phyloP scores from a whole-genome alignment of 768 basidiomycete species.

The Mycena belliarum region DNA sequence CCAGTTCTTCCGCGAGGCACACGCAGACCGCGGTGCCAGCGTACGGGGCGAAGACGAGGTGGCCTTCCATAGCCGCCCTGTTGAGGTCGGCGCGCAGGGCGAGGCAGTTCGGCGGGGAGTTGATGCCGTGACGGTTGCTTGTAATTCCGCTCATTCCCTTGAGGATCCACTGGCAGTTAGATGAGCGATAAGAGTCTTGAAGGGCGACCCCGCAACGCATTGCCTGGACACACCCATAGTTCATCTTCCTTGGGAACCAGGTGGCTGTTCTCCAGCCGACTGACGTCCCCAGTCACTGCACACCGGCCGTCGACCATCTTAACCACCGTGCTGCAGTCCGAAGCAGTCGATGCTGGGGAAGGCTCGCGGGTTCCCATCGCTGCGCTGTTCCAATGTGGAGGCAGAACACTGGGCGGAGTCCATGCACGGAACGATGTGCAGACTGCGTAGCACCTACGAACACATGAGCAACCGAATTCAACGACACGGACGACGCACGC shows the following conservation, averaged over 20 bases:
- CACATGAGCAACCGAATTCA: neutral
- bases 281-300: neutral
- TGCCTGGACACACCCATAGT: neutral
- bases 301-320: constrained; percentile 2
- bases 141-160: neutral
- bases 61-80: neutral
- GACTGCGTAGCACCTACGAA: neutral
- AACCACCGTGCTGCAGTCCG: neutral
- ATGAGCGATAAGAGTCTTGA: neutral
- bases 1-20: neutral
- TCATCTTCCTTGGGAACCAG: neutral
- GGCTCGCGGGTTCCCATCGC: neutral
- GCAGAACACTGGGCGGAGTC: neutral
- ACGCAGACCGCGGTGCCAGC: neutral
- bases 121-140: neutral
- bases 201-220: neutral
- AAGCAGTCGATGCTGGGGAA: neutral
- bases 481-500: neutral
- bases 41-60: neutral
- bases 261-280: neutral
- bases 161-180: neutral
- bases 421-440: neutral
- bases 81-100: constrained; percentile 10
- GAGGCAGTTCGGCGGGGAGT: constrained; percentile 3
- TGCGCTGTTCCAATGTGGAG: neutral